These are phyloP conservation scores for Ophiostoma tasmaniense DNA, from an alignment of 2,329 filamentous ascomycete species.

Conservation along the genomic window DNA sequence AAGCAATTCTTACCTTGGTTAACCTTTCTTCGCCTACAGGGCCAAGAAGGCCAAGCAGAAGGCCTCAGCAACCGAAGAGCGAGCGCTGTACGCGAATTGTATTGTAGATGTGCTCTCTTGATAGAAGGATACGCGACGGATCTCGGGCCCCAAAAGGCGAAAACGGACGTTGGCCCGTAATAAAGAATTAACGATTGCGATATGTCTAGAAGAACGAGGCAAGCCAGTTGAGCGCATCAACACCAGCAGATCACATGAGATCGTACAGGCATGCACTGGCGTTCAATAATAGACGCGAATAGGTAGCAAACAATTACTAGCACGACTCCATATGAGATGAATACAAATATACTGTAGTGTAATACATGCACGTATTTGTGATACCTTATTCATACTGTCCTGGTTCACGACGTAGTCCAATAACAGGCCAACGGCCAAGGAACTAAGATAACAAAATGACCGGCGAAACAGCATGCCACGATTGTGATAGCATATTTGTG, in stretches of 20 bases:
- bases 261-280: not conserved
- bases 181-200: not conserved
- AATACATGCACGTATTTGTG: not conserved
- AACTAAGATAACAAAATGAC: not conserved
- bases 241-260: not conserved
- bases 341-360: not conserved
- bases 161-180: not conserved
- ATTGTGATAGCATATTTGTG: not conserved
- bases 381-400: not conserved
- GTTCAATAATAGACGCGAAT: not conserved
- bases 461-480: not conserved
- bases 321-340: not conserved
- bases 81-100: not conserved
- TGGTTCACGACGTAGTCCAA: not conserved
- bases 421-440: not conserved
- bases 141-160: not conserved
- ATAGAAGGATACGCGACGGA: not conserved
- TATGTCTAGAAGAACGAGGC: not conserved
- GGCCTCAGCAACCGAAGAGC: not conserved
- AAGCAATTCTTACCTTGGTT: not conserved
- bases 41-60: not conserved
- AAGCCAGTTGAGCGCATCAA: not conserved
- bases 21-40: not conserved
- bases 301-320: not conserved
- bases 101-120: not conserved